These are phyloP conservation scores for Dendrobium huoshanense DNA, from an alignment of 106 monocot species.

Conservation along the genomic window DNA sequence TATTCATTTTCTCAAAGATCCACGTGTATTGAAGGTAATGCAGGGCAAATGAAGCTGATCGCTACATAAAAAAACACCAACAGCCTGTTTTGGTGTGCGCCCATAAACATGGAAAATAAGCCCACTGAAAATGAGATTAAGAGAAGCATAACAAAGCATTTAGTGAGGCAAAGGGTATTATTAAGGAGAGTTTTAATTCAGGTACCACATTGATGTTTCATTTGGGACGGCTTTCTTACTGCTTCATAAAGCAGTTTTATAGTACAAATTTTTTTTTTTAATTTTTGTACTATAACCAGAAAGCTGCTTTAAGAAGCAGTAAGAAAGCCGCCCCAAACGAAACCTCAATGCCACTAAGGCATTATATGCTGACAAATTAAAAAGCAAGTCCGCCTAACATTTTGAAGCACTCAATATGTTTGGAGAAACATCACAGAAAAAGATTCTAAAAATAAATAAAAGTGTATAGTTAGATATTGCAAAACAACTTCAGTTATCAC, in stretches of 20 bases:
- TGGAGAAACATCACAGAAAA: not conserved
- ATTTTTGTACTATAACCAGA: too few species aligned
- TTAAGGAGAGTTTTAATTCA: not conserved
- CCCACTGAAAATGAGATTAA: not conserved
- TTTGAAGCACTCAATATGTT: not conserved
- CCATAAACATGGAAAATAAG: not conserved
- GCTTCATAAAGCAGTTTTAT: too few species aligned
- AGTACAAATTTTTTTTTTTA: too few species aligned
- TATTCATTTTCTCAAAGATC: not conserved
- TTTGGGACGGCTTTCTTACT: too few species aligned
- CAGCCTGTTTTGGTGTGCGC: not conserved
- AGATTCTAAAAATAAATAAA: not conserved
- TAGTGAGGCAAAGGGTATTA: not conserved
- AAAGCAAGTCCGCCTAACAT: not conserved
- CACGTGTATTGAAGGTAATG: not conserved
- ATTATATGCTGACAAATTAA: not conserved
- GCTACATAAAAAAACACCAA: not conserved
- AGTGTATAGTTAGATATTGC: not conserved
- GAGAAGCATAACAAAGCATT: constrained; percentile 1
- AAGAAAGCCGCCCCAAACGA: too few species aligned
- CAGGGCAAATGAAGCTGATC: not conserved
- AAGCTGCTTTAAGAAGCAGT: too few species aligned
- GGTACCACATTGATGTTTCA: not conserved
- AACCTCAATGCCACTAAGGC: not conserved
- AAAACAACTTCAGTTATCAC: not conserved